Conservation (phyloP, 495 filamentous ascomycete species). For the Xylaria bambusicola region DNA sequence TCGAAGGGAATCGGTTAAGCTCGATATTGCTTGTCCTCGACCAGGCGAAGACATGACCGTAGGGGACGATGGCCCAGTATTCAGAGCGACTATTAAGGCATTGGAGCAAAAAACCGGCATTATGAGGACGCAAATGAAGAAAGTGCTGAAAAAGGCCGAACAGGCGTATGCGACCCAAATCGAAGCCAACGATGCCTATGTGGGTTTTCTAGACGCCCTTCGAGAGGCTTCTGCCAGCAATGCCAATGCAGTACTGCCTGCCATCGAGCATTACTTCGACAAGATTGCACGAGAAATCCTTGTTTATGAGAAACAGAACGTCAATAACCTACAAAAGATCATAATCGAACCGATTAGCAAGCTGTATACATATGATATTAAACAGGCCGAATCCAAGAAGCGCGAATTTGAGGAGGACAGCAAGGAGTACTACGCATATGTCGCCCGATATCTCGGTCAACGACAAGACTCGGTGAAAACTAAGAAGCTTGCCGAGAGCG, state of each 20-base stretch:
- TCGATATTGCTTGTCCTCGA: slow-evolving; percentile 83
- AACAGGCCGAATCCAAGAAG: slow-evolving; percentile 95
- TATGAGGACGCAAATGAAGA: slow-evolving; percentile 91
- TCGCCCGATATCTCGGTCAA: slow-evolving; percentile 91
- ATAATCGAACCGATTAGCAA: slow-evolving; percentile 92
- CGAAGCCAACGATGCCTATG: slow-evolving; percentile 80
- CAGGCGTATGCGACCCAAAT: slow-evolving; percentile 77
- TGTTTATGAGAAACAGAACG: slow-evolving; percentile 80
- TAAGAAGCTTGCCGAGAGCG: slow-evolving; percentile 92
- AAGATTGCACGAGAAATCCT: slow-evolving; percentile 93
- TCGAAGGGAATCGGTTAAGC: slow-evolving; percentile 64
- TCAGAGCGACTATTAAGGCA: slow-evolving; percentile 95
- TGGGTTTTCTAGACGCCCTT: slow-evolving; percentile 82
- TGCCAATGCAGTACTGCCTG: slow-evolving; percentile 91
- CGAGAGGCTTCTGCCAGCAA: slow-evolving; percentile 87
- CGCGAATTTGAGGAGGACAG: slow-evolving; percentile 98
- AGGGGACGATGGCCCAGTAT: slow-evolving; percentile 91
- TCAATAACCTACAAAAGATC: slow-evolving; percentile 79
- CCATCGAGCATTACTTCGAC: slow-evolving; percentile 96
- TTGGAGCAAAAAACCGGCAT: slow-evolving; percentile 96
- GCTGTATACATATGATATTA: slow-evolving; percentile 93
- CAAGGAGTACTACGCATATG: slow-evolving; percentile 94
- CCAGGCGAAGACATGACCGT: slow-evolving; percentile 85
- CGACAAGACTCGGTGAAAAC: slow-evolving; percentile 94
- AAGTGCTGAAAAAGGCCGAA: slow-evolving; percentile 88